Conservation (phyloP, 169 alveolate species). For the Cryptosporidium bovis region DNA sequence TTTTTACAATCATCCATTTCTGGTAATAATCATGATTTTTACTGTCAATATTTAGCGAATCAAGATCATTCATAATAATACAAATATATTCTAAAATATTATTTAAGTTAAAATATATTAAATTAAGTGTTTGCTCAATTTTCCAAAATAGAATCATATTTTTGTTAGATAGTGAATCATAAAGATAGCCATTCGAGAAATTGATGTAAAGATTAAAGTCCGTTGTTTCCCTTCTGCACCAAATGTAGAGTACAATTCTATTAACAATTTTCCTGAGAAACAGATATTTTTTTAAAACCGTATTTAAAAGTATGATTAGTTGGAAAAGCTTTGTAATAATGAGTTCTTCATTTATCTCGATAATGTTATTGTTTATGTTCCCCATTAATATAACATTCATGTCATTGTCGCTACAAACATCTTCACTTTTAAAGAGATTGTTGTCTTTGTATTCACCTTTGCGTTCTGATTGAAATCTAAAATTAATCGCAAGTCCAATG, state of each 20-base stretch:
- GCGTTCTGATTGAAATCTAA: neutral
- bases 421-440: too few relatives aligned
- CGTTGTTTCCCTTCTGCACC: slow-evolving; percentile 66
- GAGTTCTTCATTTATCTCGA: neutral
- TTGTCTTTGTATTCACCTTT: too few relatives aligned
- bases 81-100: slow-evolving; percentile 10
- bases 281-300: neutral
- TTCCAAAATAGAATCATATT: neutral
- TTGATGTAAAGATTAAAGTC: slow-evolving; percentile 53
- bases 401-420: too few relatives aligned
- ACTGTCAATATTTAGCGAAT: neutral
- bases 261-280: neutral
- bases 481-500: neutral
- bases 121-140: slow-evolving; percentile 13
- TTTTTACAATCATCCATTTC: slow-evolving; percentile 22
- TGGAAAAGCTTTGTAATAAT: slow-evolving; percentile 18
- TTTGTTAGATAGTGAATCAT: slow-evolving; percentile 37
- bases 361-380: neutral
- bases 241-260: slow-evolving; percentile 32
- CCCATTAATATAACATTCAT: too few relatives aligned
- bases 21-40: neutral
- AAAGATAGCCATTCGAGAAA: slow-evolving; percentile 38
- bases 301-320: slow-evolving; percentile 15
- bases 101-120: neutral
- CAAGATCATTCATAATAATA: neutral